phyloP scores from a whole-genome alignment of 768 basidiomycete genomes.

The Tricholoma furcatifolium region DNA sequence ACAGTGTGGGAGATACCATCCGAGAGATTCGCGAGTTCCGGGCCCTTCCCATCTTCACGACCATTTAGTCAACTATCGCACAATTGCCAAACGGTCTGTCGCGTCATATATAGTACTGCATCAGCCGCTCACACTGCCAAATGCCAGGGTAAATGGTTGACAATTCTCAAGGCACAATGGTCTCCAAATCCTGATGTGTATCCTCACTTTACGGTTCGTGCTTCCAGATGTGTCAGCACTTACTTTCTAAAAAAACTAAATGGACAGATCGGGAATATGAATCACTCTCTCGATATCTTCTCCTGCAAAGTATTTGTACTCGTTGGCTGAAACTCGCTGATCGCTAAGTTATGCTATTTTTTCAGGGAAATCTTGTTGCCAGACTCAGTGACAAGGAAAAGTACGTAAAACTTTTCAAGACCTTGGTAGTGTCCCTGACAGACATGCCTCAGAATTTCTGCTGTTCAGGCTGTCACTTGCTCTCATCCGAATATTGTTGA shows the following conservation, averaged over 20 bases:
- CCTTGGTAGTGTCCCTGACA: not conserved
- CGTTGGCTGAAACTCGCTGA: not conserved
- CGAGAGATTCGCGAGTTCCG: constrained; percentile 41
- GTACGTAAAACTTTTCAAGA: constrained; percentile 31
- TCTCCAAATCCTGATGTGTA: constrained; percentile 73
- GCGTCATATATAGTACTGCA: not conserved
- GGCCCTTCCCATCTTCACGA: constrained; percentile 56
- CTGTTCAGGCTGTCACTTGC: constrained; percentile 88
- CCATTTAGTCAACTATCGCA: constrained; percentile 66
- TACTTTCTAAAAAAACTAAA: not conserved
- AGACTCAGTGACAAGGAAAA: constrained; percentile 54
- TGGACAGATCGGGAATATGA: constrained; percentile 71
- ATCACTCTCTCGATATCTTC: constrained; percentile 73
- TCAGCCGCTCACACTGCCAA: not conserved
- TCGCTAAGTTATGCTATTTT: not conserved
- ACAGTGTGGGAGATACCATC: constrained; percentile 78
- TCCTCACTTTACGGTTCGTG: constrained; percentile 77
- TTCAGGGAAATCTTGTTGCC: constrained; percentile 68
- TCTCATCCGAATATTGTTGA: constrained; percentile 77
- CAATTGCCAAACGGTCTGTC: constrained; percentile 76
- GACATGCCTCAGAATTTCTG: constrained; percentile 55
- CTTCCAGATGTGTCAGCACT: not conserved
- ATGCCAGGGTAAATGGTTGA: constrained; percentile 76
- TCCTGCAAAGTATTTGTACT: constrained; percentile 57
- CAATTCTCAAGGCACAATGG: constrained; percentile 78